phyloP scores from a whole-genome alignment of 2,329 filamentous ascomycete species.

The Monosporascus sp. region DNA sequence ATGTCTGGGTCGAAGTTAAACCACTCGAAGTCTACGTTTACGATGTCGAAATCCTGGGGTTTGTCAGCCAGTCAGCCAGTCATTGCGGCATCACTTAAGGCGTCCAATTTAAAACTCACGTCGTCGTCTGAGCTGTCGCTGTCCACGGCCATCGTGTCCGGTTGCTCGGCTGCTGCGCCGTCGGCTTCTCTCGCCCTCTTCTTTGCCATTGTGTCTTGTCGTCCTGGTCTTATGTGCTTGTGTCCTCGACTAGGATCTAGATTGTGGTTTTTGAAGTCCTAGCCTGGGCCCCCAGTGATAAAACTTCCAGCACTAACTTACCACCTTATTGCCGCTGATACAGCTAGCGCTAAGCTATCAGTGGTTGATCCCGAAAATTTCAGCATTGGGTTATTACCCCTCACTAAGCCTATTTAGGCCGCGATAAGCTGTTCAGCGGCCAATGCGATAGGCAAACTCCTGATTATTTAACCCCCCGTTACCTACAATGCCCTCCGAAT shows the following conservation, averaged over 20 bases:
- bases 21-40: conserved; percentile 98
- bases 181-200: conserved; percentile 45
- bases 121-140: conserved; percentile 48
- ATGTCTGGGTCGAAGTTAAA: conserved; percentile 87
- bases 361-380: not conserved
- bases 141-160: conserved; percentile 43
- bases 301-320: not conserved
- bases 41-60: conserved; percentile 74
- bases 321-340: not conserved
- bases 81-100: conserved; percentile 3
- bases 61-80: conserved; percentile 13
- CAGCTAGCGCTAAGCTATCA: too few relatives aligned
- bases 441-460: not conserved
- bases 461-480: too few relatives aligned
- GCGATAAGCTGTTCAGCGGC: not conserved
- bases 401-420: not conserved
- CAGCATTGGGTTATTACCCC: not conserved
- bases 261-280: not conserved
- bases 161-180: conserved; percentile 35
- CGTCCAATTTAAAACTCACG: conserved; percentile 26
- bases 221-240: not conserved
- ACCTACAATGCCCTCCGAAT: not conserved
- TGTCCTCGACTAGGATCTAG: not conserved
- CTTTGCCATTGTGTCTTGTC: conserved; percentile 38
- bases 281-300: not conserved